Conservation (phyloP, 1,284 basidiomycete species). For the Pulveroboletus sp. region DNA sequence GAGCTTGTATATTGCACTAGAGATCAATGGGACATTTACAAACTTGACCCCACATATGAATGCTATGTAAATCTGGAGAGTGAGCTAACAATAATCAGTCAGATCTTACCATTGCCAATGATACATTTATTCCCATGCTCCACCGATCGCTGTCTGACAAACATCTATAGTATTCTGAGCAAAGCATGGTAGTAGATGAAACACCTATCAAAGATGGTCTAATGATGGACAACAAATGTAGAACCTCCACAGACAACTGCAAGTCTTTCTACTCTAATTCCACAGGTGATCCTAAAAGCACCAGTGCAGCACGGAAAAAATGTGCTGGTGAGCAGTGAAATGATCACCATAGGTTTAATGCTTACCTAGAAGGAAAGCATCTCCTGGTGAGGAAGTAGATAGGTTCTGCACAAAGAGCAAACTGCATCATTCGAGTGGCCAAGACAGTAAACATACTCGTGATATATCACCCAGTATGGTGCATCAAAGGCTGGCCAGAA, state of each 20-base stretch:
- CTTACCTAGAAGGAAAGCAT: not conserved
- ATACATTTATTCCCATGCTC: not conserved
- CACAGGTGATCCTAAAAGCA: not conserved
- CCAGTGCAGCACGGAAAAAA: not conserved
- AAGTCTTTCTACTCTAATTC: not conserved
- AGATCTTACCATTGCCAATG: not conserved
- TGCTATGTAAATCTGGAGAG: not conserved
- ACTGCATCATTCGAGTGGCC: not conserved
- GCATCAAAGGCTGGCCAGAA: not conserved
- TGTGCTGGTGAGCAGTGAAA: not conserved
- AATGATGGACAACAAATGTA: not conserved
- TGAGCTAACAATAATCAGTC: not conserved
- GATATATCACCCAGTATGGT: not conserved
- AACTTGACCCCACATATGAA: not conserved
- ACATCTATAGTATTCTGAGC: not conserved
- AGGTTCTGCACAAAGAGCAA: not conserved
- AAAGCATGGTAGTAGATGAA: not conserved
- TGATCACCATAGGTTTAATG: not conserved
- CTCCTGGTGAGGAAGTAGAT: not conserved
- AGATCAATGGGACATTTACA: constrained; percentile 8
- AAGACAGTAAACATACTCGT: not conserved
- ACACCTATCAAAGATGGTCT: not conserved
- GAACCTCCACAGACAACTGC: not conserved
- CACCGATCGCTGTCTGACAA: not conserved
- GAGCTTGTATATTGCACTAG: not conserved